Percentiles rank a stretch among this genome's conserved stretches.
phyloP scores from a whole-genome alignment of 2,329 filamentous ascomycete species.

The Aspergillus novoparasiticus region DNA sequence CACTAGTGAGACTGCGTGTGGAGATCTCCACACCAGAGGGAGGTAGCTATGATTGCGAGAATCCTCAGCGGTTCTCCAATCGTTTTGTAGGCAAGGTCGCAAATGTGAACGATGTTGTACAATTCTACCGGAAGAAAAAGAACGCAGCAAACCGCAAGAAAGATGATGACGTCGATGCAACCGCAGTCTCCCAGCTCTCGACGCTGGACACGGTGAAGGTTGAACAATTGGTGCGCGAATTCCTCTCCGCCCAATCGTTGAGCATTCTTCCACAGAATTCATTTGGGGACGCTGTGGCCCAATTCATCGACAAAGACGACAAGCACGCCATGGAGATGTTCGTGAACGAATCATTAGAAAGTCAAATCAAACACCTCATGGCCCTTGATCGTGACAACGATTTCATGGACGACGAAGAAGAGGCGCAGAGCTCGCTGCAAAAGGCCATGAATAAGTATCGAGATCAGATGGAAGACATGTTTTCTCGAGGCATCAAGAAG shows the following conservation, averaged over 20 bases:
- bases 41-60: constrained; percentile 85
- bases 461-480: constrained; percentile 69
- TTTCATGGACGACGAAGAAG: constrained; percentile 67
- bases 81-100: constrained; percentile 88
- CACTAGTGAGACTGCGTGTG: constrained; percentile 85
- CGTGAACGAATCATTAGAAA: constrained; percentile 69
- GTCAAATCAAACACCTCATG: constrained; percentile 71
- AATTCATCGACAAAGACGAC: constrained; percentile 94
- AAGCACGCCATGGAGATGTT: constrained; percentile 87
- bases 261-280: constrained; percentile 91
- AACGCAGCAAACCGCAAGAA: constrained; percentile 51
- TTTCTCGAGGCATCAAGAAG: constrained; percentile 66
- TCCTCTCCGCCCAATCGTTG: constrained; percentile 80
- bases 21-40: constrained; percentile 86
- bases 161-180: constrained; percentile 62
- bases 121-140: constrained; percentile 90
- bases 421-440: constrained; percentile 70
- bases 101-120: constrained; percentile 90
- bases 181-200: constrained; percentile 61
- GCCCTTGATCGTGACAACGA: constrained; percentile 68
- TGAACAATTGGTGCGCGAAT: constrained; percentile 84
- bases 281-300: constrained; percentile 88
- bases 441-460: constrained; percentile 74
- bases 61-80: constrained; percentile 94
- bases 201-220: constrained; percentile 79